Evolutionary conservation across 2,329 filamentous ascomycete species (phyloP).

Genomic region (Ophiosphaerella korrae): DNA sequence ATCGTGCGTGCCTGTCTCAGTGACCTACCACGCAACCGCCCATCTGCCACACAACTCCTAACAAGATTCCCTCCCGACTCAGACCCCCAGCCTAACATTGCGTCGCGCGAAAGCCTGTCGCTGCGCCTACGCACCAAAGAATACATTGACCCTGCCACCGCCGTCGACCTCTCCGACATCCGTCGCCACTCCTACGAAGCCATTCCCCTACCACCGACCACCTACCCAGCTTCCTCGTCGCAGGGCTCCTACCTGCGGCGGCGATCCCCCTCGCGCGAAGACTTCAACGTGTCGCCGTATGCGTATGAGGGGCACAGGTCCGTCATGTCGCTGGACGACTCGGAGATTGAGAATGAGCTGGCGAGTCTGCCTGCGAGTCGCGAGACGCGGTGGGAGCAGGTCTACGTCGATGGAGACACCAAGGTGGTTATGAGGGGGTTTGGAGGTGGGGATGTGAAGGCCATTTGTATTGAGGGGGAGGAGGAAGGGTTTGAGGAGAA

Average conservation of each 20-base stretch:
- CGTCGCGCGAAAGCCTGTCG: conserved; percentile 43
- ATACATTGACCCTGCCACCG: conserved; percentile 54
- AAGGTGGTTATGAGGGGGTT: conserved; percentile 43
- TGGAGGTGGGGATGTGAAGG: conserved; percentile 37
- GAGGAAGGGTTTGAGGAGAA: conserved; percentile 1
- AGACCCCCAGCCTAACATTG: conserved; percentile 17
- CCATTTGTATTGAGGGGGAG: conserved; percentile 43
- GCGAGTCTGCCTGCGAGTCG: conserved; percentile 41
- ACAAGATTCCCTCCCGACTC: conserved; percentile 33
- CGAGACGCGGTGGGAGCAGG: conserved; percentile 46
- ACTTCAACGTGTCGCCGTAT: conserved; percentile 29
- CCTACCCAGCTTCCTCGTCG: conserved; percentile 50
- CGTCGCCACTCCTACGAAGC: conserved; percentile 33
- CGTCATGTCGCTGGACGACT: conserved; percentile 47
- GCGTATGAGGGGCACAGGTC: conserved; percentile 40
- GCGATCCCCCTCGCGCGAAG: conserved; percentile 22
- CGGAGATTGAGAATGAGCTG: conserved; percentile 44
- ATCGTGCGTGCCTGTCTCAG: conserved; percentile 79
- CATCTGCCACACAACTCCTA: conserved; percentile 75
- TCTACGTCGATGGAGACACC: conserved; percentile 47
- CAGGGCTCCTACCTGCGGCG: conserved; percentile 16
- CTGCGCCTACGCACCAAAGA: conserved; percentile 53
- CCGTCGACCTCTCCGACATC: conserved; percentile 53
- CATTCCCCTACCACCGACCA: conserved; percentile 45
- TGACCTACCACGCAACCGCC: conserved; percentile 71